Percentiles rank a stretch among this genome's conserved stretches.
These are phyloP conservation scores for Kwoniella dejecticola DNA, from an alignment of 768 basidiomycete genomes.

Conservation along the genomic window DNA sequence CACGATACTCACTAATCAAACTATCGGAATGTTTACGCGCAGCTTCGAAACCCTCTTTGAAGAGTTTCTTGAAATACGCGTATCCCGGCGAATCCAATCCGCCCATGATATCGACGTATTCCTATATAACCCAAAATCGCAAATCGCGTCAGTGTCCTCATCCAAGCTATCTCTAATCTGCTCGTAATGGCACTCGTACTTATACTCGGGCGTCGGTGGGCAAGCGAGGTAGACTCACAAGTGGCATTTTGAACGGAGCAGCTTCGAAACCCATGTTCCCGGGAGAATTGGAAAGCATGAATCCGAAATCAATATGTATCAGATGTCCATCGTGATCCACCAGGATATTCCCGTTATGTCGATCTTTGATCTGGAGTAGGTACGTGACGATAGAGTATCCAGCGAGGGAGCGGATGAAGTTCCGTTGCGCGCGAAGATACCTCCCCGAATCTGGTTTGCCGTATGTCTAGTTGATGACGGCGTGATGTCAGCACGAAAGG, in stretches of 20 bases:
- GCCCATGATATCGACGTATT: slow-evolving; percentile 94
- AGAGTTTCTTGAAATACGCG: slow-evolving; percentile 78
- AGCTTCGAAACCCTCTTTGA: slow-evolving; percentile 90
- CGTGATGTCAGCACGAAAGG: too few relatives aligned
- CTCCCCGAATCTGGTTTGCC: slow-evolving; percentile 84
- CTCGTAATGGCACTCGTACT: too few relatives aligned
- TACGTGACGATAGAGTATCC: slow-evolving; percentile 96
- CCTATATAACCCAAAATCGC: slow-evolving; percentile 50
- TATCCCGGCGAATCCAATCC: slow-evolving; percentile 76
- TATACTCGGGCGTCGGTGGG: too few relatives aligned
- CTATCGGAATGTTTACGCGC: slow-evolving; percentile 95
- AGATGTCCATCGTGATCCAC: slow-evolving; percentile 92
- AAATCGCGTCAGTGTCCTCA: too few relatives aligned
- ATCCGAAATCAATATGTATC: slow-evolving; percentile 96
- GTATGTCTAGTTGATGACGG: slow-evolving; percentile 75
- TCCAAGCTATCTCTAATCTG: too few relatives aligned
- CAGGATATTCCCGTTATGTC: slow-evolving; percentile 97
- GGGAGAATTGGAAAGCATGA: slow-evolving; percentile 94
- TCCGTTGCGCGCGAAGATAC: slow-evolving; percentile 84
- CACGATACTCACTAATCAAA: slow-evolving; percentile 72
- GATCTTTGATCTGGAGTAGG: slow-evolving; percentile 94
- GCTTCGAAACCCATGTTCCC: slow-evolving; percentile 98
- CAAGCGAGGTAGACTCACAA: slow-evolving; percentile 57
- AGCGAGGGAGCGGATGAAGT: slow-evolving; percentile 90
- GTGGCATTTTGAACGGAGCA: slow-evolving; percentile 95